phyloP scores from a whole-genome alignment of 768 basidiomycete species.

The Mycena latifolia region DNA sequence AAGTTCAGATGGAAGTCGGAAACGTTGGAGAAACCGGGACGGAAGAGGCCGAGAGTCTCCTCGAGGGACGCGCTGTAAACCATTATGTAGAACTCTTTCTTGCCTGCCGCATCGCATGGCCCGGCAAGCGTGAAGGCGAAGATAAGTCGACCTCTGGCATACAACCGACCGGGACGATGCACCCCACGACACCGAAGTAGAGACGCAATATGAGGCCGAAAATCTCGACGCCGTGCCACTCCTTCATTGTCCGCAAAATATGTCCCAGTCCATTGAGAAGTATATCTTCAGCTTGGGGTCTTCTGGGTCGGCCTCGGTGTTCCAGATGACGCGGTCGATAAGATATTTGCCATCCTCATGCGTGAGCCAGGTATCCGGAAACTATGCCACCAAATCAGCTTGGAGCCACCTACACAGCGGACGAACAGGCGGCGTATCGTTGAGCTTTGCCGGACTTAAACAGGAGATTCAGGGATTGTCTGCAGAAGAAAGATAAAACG shows the following conservation, averaged over 20 bases:
- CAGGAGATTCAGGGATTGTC: too few species aligned
- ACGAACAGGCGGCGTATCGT: too few species aligned
- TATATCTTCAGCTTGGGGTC: background rate
- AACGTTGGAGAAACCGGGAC: background rate
- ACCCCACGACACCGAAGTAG: conserved; percentile 7
- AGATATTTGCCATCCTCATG: too few species aligned
- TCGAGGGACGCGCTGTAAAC: background rate
- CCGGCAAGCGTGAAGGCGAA: conserved; percentile 5
- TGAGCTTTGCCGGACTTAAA: too few species aligned
- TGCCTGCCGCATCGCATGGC: background rate
- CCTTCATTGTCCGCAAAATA: background rate
- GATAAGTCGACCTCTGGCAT: background rate
- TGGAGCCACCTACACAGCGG: too few species aligned
- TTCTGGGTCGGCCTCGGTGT: background rate
- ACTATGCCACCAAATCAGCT: too few species aligned
- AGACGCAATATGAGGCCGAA: background rate
- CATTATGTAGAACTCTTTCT: background rate
- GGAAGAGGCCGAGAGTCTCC: background rate
- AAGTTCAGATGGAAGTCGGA: conserved; percentile 2
- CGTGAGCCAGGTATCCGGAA: too few species aligned
- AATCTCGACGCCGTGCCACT: background rate
- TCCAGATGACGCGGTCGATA: background rate
- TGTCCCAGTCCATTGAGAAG: background rate
- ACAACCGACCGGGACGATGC: background rate
- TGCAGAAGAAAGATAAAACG: too few species aligned